Evolutionary conservation across 805 yeast species (phyloP), one percentile per base, ranked within the genome.

Genomic region (Saturnispora saitoi): DNA sequence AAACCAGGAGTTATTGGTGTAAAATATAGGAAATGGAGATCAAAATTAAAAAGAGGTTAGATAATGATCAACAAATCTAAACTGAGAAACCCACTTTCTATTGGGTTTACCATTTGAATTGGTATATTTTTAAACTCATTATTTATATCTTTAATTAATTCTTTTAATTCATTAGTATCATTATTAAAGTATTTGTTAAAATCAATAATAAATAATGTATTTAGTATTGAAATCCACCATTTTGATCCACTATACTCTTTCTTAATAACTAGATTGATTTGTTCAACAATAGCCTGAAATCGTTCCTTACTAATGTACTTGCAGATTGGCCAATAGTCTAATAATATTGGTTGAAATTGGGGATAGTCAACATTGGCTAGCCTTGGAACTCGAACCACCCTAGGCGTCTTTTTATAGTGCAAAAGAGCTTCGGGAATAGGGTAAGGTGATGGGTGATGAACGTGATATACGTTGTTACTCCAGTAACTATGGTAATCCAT

Each of bases 311-410:
- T 34, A 17, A 34, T 20, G 19, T 34, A 34, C 11, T 34, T n/a
- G 17, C 38, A 34, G 5, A 34, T 34, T 34, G 38, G 42, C 30
- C 42, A 44, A n/a, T 26, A n/a, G 5, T 90, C 90, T 0, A 89
- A 89, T 0, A 72, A 53, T 8, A 51, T 59, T 0, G 61, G 60
- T 8, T 84, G 78, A 58, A 83, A 83, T 53, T 70, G 76, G 1
- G 89, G 88, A 17, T 70, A 66, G 30, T 57, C 60, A 1, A 58
- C 55, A 15, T 66, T 65, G 48, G 71, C 77, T 1, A 68, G 50
- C 51, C 89, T 61, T 4, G 91, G 88, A 3, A 83, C 69, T 46
- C 90, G 60, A 4, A 83, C 81, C n/a, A 84, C 70, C 50, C 91
- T 65, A 0, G 85, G 77, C 7, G 43, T n/a, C 9, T 15, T 32